Base-by-base conservation (phyloP, 225 moss, liverwort and hornwort genomes). In the Physcomitrium patens region DNA sequence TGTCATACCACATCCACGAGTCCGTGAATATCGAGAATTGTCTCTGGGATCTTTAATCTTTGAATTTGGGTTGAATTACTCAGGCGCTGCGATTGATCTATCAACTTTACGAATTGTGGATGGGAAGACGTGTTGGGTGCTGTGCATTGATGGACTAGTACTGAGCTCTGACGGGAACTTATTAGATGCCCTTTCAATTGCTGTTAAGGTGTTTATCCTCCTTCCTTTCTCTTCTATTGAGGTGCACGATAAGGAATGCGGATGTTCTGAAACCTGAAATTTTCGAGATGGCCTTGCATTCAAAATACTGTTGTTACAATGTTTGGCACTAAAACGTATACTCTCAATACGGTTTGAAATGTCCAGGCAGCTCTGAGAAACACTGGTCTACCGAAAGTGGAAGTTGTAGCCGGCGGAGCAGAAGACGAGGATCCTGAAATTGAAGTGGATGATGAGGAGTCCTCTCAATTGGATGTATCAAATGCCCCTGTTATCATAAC, bases 101-200 rank as follows among this genome's bases (percentile, higher is more conserved):
- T 87, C 89, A 22, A 69, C 89, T 63, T 77, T 99, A 37, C 77
- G 87, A 52, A 82, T 99, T 12, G 69, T 94, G 61, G 93, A 93
- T 63, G 90, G 93, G 37, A 99, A 94, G 80, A 77, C 94, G 10
- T 93, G 87, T 68, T 99, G 97, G 97, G 68, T 84, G 26, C 74
- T 99, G 79, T 88, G 77, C 71, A 85, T 99, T 45, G 97, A 99
- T 71, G 93, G 91, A 53, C 91, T 99, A 58, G 93, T 99, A 67
- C 66, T 99, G 71, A 89, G 91, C 67, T 91, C 94, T 28, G 94
- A 99, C 53, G 97, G 97, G 44, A 99, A 99, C 81, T 79, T 99
- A 50, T 81, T 99, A 48, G 97, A 99, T 76, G 90, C 93, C 20
- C 79, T 94, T 77, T 90, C 97, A 13, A 87, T 94, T 65, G 91